These are phyloP conservation scores for Cymodocea nodosa DNA, from an alignment of 116 monocot species.

Conservation along the genomic window DNA sequence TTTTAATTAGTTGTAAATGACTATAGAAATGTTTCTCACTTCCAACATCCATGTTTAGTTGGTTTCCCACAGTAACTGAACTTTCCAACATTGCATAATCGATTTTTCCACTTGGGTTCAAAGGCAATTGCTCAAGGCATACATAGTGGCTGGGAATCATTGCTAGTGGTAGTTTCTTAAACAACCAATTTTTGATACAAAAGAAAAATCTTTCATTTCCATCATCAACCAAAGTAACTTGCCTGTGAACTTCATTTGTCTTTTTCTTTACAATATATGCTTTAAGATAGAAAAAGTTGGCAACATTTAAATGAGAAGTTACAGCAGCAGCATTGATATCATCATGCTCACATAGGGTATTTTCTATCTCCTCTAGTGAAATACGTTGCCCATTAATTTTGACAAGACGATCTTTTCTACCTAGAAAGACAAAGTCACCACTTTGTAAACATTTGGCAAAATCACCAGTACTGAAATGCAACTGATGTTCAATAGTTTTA, in stretches of 20 bases:
- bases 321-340: slow-evolving; percentile 64
- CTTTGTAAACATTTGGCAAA: slow-evolving; percentile 52
- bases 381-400: slow-evolving; percentile 82
- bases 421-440: slow-evolving; percentile 62
- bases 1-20: slow-evolving; percentile 48
- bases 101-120: slow-evolving; percentile 55
- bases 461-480: slow-evolving; percentile 73
- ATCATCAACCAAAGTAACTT: slow-evolving; percentile 3
- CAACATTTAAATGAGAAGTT: slow-evolving; percentile 23
- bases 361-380: slow-evolving; percentile 78
- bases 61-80: slow-evolving; percentile 13
- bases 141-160: slow-evolving; percentile 60
- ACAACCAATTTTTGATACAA: slow-evolving; percentile 53
- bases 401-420: slow-evolving; percentile 69
- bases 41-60: slow-evolving; percentile 7
- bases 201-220: slow-evolving; percentile 14
- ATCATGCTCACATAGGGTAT: slow-evolving; percentile 48
- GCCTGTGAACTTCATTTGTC: slow-evolving; percentile 4
- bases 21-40: slow-evolving; percentile 11
- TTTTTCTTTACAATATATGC: slow-evolving; percentile 43
- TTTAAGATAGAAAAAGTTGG: slow-evolving; percentile 15
- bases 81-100: slow-evolving; percentile 46
- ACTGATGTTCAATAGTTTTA: slow-evolving; percentile 4
- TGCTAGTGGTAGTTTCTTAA: slow-evolving; percentile 41
- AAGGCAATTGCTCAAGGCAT: slow-evolving; percentile 32